Base-by-base conservation (phyloP, 75 land plant species). In the Gnetum montanum region DNA sequence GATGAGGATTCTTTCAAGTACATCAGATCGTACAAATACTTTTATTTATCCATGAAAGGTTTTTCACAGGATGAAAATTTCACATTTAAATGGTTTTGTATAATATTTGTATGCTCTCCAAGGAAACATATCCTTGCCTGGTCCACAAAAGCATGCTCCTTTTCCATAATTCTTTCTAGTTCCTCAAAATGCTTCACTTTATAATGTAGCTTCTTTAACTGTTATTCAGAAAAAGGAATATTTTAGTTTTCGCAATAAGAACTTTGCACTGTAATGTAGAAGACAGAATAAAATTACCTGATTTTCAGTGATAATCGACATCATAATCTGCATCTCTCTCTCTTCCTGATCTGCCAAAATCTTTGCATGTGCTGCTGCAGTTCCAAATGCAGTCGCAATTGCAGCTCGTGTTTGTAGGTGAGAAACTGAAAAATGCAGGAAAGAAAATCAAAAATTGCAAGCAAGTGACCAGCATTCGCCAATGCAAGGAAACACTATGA, bases 301-400 rank as follows among this genome's bases (percentile, higher is more conserved):
- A 36, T 72, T 68, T 43, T 90, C 92, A 59, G 90, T 83, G 16
- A 95, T 65, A 27, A 61, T 71, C 31, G 88, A 77, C 63, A 95
- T 69, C 35, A 79, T 59, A 30, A 69, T 70, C 61, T 85, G 92
- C 15, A 90, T 90, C 46, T 86, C 92, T 38, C 74, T 85, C 45
- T 90, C 92, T 67, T 95, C 99, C 44, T 86, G 97, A 56, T 95
- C 92, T 34, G 92, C 96, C 48, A 90, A 64, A 43, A 79, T 56
- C 49, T 90, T 90, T 36, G 96, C 85, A 76, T 76, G 77, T 31
- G 87, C 96, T 51, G 87, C 90, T 60, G 84, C 86, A 45, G 86
- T 79, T 28, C 85, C 98, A 26, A 89, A 66, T 31, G 90, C 87
- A 26, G 98, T 85, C 38, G 80, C 96, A 53, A 71, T 59, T 27